Conservation (phyloP, 2,329 filamentous ascomycete genomes). For the Lasiodiplodia citricola region DNA sequence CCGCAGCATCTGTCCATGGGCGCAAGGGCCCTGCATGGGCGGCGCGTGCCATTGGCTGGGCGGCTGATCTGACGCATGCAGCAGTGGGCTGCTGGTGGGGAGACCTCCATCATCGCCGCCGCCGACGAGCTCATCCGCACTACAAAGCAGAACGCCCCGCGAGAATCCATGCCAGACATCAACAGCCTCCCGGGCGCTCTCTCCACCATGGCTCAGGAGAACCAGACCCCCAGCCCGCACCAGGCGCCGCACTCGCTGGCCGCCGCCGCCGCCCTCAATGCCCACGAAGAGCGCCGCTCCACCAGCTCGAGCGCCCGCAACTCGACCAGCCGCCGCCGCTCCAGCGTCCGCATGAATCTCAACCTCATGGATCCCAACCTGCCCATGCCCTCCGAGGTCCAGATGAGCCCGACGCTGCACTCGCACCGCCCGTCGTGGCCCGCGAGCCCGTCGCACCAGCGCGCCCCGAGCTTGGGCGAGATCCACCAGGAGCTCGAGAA, state of each 20-base stretch:
- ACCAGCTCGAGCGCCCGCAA: conserved; percentile 55
- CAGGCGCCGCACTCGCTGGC: conserved; percentile 65
- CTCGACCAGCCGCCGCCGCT: conserved; percentile 62
- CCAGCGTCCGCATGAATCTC: conserved; percentile 73
- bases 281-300: conserved; percentile 67
- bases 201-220: conserved; percentile 40
- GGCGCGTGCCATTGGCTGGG: background rate
- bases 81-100: conserved; percentile 20
- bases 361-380: conserved; percentile 73
- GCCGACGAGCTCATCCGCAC: background rate
- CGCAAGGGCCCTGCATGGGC: background rate
- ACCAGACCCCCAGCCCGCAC: conserved; percentile 17
- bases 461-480: conserved; percentile 74
- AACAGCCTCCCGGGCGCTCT: conserved; percentile 63
- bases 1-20: background rate
- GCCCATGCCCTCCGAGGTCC: conserved; percentile 73
- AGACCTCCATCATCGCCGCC: conserved; percentile 11
- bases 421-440: conserved; percentile 39
- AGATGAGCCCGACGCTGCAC: conserved; percentile 48
- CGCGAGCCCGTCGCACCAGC: conserved; percentile 66
- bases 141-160: conserved; percentile 5
- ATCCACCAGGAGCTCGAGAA: conserved; percentile 80
- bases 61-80: conserved; percentile 23
- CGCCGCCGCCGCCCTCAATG: conserved; percentile 78
- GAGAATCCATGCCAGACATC: conserved; percentile 57